Conservation (phyloP, 2,329 filamentous ascomycete species). For the Chaetoscypha palmicola region DNA sequence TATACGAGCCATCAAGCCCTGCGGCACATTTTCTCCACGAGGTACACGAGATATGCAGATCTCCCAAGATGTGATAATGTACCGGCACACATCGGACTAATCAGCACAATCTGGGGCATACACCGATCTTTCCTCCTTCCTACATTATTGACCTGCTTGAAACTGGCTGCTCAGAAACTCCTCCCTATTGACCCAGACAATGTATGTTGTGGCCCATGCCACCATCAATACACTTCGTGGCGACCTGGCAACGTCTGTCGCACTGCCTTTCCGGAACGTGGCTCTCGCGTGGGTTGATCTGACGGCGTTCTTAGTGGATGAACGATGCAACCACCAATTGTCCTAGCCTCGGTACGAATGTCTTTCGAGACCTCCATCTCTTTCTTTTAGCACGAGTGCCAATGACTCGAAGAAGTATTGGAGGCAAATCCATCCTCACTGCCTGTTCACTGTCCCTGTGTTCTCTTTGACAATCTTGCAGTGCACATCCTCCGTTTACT, state of each 20-base stretch:
- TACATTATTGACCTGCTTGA: background rate
- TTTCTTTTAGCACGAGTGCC: no score
- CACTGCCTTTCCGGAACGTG: conserved; percentile 1
- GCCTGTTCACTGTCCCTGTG: no score
- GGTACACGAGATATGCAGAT: background rate
- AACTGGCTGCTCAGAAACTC: background rate
- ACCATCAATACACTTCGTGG: background rate
- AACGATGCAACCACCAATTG: background rate
- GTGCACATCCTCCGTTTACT: no score
- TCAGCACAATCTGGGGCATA: background rate
- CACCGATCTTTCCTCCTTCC: background rate
- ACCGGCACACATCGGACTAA: no score
- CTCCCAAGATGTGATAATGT: background rate
- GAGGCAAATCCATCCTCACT: no score
- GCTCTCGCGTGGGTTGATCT: conserved; percentile 4
- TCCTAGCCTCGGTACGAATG: background rate
- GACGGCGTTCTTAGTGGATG: background rate
- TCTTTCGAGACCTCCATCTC: no score
- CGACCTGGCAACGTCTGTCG: background rate
- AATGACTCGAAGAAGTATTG: no score
- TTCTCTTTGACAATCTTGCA: no score
- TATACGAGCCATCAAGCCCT: background rate
- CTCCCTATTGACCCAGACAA: background rate
- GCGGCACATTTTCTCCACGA: background rate
- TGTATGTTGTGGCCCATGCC: background rate